Conservation (phyloP, 2,329 filamentous ascomycete species). For the Amauroascus niger region DNA sequence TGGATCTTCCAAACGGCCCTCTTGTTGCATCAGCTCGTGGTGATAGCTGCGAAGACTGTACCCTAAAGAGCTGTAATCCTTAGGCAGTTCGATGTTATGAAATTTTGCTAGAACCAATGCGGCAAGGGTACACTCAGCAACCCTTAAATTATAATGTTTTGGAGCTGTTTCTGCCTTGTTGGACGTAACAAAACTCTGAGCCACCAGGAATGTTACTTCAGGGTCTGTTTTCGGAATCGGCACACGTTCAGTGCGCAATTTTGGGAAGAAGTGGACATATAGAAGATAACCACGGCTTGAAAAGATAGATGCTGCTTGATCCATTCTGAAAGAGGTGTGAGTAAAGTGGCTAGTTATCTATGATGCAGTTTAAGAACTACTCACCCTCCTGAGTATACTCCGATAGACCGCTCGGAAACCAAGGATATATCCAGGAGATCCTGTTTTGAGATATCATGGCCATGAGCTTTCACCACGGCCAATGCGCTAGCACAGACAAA, state of each 20-base stretch:
- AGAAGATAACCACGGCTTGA: slow-evolving; percentile 75
- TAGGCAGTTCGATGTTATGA: slow-evolving; percentile 55
- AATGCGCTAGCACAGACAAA: slow-evolving; percentile 86
- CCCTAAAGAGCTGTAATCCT: slow-evolving; percentile 72
- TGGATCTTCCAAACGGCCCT: slow-evolving; percentile 40
- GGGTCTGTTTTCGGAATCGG: slow-evolving; percentile 71
- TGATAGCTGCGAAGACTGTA: slow-evolving; percentile 81
- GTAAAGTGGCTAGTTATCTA: slow-evolving; percentile 5
- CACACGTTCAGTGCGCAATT: slow-evolving; percentile 64
- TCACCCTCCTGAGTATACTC: slow-evolving; percentile 90
- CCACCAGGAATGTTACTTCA: slow-evolving; percentile 83
- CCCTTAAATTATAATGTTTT: slow-evolving; percentile 90
- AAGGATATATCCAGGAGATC: slow-evolving; percentile 87
- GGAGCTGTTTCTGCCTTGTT: slow-evolving; percentile 93
- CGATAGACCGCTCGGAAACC: slow-evolving; percentile 85
- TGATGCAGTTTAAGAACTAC: slow-evolving; percentile 23
- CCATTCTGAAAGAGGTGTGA: slow-evolving; percentile 59
- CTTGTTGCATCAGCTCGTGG: slow-evolving; percentile 59
- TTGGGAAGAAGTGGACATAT: slow-evolving; percentile 80
- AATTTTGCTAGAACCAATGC: slow-evolving; percentile 57
- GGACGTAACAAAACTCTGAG: slow-evolving; percentile 84
- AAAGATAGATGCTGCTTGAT: slow-evolving; percentile 93
- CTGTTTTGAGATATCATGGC: slow-evolving; percentile 76
- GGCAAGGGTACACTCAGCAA: slow-evolving; percentile 89
- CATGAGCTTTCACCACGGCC: slow-evolving; percentile 78